Evolutionary conservation across 176 grass and related monocot genomes (phyloP), one percentile per base, ranked within the genome.

Genomic region (Tillandsia fasciculata): DNA sequence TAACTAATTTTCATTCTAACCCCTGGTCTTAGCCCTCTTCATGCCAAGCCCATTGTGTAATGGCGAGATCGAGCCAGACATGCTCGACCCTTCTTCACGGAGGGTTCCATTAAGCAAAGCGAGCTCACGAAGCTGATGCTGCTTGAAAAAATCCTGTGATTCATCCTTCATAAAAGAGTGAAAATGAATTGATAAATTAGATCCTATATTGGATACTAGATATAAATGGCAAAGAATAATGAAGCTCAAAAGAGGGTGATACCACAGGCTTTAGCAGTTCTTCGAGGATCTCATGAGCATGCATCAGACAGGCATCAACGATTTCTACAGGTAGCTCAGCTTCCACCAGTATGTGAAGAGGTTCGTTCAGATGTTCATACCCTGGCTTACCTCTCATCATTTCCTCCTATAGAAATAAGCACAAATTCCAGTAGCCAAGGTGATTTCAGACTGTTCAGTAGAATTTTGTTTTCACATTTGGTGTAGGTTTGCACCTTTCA

Each of bases 111-210:
- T 90, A 12, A 96, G 47, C 88, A 96, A 82, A 2, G 92, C 92
- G 49, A 96, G 59, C 80, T 96, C 92, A 72, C 88, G 72, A 50
- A 91, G 73, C 48, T 96, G 92, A 33, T 96, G 88, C 23, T 83
- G 83, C 82, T 96, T 96, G 72, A 88, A 96, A 72, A 84, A 80
- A 86, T 96, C 92, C 63, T 96, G 88, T 17, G 92, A 91, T 48
- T 96, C 92, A 24, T 96, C 92, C 92, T 96, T 71, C 33, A 72
- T 58, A 78, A 42, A 12, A 73, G 54, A 20, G 12, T 53, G 51
- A 10, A 64, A 84, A 56, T 51, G 9, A 64, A 64, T 56, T 58
- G 29, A 8, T 58, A 48, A 76, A 63, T 73, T 61, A 20, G 56
- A 61, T 23, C 13, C 1, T 61, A 7, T 20, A 61, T 61, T 61